Conservation (phyloP, 1,139 yeast genomes). For the Yamadazyma diddensiae region DNA sequence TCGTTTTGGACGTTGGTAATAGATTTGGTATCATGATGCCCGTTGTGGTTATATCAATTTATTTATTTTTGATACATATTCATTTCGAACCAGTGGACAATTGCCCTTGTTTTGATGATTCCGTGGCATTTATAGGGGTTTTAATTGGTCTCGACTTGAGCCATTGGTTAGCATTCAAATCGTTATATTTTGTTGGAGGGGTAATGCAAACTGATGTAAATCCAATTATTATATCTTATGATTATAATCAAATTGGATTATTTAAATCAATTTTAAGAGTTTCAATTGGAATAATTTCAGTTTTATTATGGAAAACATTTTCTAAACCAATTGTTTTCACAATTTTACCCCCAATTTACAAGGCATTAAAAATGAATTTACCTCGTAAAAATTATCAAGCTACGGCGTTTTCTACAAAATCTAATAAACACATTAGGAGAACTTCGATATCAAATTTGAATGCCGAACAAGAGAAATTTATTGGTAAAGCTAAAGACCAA, state of each 20-base stretch:
- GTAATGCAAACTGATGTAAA: conserved; percentile 18
- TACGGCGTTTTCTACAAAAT: conserved; percentile 36
- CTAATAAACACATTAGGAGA: conserved; percentile 38
- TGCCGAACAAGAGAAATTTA: conserved; percentile 36
- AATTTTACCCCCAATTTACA: conserved; percentile 47
- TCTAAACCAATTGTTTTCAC: conserved; percentile 63
- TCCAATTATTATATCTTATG: conserved; percentile 40
- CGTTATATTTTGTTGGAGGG: conserved; percentile 22
- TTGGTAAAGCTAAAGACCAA: conserved; percentile 28
- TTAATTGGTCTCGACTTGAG: conserved; percentile 69
- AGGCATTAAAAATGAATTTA: conserved; percentile 37
- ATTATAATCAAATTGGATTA: conserved; percentile 39
- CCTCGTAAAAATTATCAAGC: conserved; percentile 40
- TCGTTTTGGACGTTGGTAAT: conserved; percentile 22
- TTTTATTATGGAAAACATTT: conserved; percentile 64
- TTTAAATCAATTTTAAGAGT: conserved; percentile 43
- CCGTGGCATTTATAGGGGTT: conserved; percentile 92
- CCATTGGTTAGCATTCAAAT: conserved; percentile 40
- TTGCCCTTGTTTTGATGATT: conserved; percentile 95
- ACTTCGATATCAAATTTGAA: conserved; percentile 40
- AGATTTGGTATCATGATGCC: conserved; percentile 33
- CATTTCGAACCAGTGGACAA: conserved; percentile 89
- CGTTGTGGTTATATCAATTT: conserved; percentile 34
- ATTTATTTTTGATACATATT: conserved; percentile 52
- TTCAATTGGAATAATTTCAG: conserved; percentile 54